phyloP scores from a whole-genome alignment of 495 filamentous ascomycete genomes.

The Haplographium delicatum region DNA sequence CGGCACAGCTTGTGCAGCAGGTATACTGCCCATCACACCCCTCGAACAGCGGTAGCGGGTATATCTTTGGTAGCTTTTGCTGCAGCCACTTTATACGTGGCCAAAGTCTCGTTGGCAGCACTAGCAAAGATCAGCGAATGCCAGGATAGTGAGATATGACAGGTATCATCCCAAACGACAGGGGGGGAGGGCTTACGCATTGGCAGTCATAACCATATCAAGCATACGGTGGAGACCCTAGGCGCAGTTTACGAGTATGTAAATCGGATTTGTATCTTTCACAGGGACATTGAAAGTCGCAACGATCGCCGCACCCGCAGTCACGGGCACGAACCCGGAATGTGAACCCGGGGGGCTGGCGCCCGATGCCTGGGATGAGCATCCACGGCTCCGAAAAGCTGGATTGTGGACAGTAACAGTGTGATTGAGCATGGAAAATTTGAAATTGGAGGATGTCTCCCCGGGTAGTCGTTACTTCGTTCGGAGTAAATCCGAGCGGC shows the following conservation, averaged over 20 bases:
- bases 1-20: constrained; percentile 1
- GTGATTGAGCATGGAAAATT: constrained; percentile 60
- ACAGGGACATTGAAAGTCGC: constrained; percentile 39
- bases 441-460: constrained; percentile 65
- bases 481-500: constrained; percentile 28
- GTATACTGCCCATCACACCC: constrained; percentile 9
- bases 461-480: constrained; percentile 42
- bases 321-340: constrained; percentile 54
- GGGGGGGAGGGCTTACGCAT: background rate
- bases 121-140: background rate
- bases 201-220: constrained; percentile 49
- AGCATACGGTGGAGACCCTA: constrained; percentile 40
- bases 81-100: constrained; percentile 6
- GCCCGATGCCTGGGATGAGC: constrained; percentile 38
- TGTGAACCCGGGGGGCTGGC: constrained; percentile 48
- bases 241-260: constrained; percentile 50
- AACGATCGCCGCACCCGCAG: constrained; percentile 19
- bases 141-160: background rate
- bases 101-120: constrained; percentile 4
- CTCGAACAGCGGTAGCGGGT: constrained; percentile 1
- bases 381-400: constrained; percentile 59
- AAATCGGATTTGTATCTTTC: constrained; percentile 40
- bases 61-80: constrained; percentile 6
- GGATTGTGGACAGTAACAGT: constrained; percentile 64
- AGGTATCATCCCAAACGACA: background rate